Percentiles rank a stretch among this genome's conserved stretches.
phyloP scores from a whole-genome alignment of 495 filamentous ascomycete genomes.

The Daldinia childiae region DNA sequence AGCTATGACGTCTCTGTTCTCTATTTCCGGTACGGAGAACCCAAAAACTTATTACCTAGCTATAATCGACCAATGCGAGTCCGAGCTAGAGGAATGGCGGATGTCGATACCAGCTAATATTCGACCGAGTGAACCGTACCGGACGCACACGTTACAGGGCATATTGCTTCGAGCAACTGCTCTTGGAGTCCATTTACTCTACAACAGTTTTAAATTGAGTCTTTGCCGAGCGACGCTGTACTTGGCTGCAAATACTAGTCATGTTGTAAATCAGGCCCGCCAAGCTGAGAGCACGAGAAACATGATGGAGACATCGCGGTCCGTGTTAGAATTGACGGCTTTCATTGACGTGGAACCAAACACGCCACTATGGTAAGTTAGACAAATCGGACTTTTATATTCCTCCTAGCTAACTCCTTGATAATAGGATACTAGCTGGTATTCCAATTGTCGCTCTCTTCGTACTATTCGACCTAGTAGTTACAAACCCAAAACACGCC shows the following conservation, averaged over 20 bases:
- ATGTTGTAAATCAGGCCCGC: slow-evolving; percentile 25
- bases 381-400: not conserved
- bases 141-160: slow-evolving; percentile 18
- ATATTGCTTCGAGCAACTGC: slow-evolving; percentile 8
- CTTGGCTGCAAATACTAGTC: slow-evolving; percentile 26
- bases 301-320: slow-evolving; percentile 43
- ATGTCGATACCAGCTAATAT: slow-evolving; percentile 43
- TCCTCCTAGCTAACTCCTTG: not conserved
- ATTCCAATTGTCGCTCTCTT: slow-evolving; percentile 52
- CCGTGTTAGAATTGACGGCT: slow-evolving; percentile 46
- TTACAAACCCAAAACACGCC: slow-evolving; percentile 53
- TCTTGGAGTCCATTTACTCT: slow-evolving; percentile 33
- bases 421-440: slow-evolving; percentile 24
- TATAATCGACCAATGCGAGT: slow-evolving; percentile 42
- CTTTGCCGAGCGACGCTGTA: slow-evolving; percentile 47
- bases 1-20: slow-evolving; percentile 49
- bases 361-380: slow-evolving; percentile 47
- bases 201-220: slow-evolving; percentile 47
- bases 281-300: slow-evolving; percentile 27
- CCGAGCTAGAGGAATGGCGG: slow-evolving; percentile 48
- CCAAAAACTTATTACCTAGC: slow-evolving; percentile 33
- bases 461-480: slow-evolving; percentile 53
- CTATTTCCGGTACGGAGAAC: slow-evolving; percentile 43
- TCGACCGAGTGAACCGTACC: slow-evolving; percentile 38
- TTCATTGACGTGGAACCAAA: slow-evolving; percentile 49